These are phyloP conservation scores for Aspergillus pseudonomiae DNA, from an alignment of 2,329 filamentous ascomycete genomes.

Conservation along the genomic window DNA sequence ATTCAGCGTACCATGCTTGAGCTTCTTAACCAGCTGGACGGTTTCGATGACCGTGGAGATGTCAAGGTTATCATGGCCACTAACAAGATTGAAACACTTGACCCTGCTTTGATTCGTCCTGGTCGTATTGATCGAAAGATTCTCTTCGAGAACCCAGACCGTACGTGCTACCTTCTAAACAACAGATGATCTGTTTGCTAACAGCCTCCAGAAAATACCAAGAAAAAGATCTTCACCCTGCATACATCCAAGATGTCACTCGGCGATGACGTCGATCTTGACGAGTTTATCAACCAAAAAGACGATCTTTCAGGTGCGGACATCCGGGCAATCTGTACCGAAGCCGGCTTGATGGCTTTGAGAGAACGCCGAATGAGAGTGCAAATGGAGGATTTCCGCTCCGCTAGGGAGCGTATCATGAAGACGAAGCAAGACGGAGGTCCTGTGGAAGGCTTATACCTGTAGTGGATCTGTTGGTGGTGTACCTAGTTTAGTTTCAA, in stretches of 20 bases:
- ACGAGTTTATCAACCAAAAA: conserved; percentile 98
- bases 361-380: conserved; percentile 96
- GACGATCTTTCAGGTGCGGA: conserved; percentile 96
- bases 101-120: conserved; percentile 92
- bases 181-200: conserved; percentile 19
- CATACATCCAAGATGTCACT: conserved; percentile 99
- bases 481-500: conserved; percentile 17
- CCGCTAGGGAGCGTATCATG: conserved; percentile 88
- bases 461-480: conserved; percentile 61
- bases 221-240: conserved; percentile 96
- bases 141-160: conserved; percentile 72
- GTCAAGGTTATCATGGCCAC: conserved; percentile 99
- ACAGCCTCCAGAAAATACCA: conserved; percentile 70
- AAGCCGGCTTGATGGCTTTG: conserved; percentile 91
- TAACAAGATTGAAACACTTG: conserved; percentile 98
- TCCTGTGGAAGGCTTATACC: conserved; percentile 88
- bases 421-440: conserved; percentile 99
- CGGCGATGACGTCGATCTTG: conserved; percentile 93
- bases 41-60: conserved; percentile 97
- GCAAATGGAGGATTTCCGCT: conserved; percentile 96
- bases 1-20: conserved; percentile 99
- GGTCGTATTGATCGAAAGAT: conserved; percentile 99
- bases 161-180: conserved; percentile 45
- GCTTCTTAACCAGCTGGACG: conserved; percentile 95
- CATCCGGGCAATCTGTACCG: conserved; percentile 98